Conservation (phyloP, 305 asterid genomes). For the Striga hermonthica region DNA sequence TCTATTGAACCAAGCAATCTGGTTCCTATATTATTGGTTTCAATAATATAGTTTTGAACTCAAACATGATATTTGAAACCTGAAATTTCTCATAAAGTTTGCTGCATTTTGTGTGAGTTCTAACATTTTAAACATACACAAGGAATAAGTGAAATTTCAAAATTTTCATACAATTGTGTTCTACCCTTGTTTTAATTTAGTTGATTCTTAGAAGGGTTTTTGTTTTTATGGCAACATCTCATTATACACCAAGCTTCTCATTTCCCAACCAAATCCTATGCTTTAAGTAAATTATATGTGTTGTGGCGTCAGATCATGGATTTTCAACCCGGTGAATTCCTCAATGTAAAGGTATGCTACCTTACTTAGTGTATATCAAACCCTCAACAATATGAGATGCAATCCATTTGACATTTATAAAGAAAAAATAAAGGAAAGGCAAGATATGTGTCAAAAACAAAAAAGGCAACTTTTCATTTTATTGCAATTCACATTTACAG, state of each 20-base stretch:
- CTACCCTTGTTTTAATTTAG: background rate
- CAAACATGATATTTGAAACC: background rate
- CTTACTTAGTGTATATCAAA: slow-evolving; percentile 10
- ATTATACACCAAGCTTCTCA: background rate
- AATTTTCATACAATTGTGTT: background rate
- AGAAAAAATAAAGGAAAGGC: background rate
- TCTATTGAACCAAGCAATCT: too few relatives aligned
- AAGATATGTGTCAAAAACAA: background rate
- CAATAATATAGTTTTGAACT: too few relatives aligned
- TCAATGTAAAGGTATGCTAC: slow-evolving; percentile 76
- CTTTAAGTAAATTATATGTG: slow-evolving; percentile 19
- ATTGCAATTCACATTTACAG: slow-evolving; percentile 40
- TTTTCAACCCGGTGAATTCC: slow-evolving; percentile 96
- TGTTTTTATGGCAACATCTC: background rate
- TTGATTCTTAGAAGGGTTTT: background rate
- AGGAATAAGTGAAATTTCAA: too few relatives aligned
- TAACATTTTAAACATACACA: too few relatives aligned
- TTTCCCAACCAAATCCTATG: background rate
- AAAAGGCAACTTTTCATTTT: background rate
- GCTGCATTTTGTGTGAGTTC: too few relatives aligned
- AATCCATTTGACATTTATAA: background rate
- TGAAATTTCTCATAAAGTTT: background rate
- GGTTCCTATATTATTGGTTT: too few relatives aligned
- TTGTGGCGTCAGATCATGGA: slow-evolving; percentile 85
- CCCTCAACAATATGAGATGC: background rate